A percentile compares a stretch with the other conserved stretches of the same genome.
These are phyloP conservation scores for Skeletonema potamos DNA, from an alignment of 108 stramenopile species.

Conservation along the genomic window DNA sequence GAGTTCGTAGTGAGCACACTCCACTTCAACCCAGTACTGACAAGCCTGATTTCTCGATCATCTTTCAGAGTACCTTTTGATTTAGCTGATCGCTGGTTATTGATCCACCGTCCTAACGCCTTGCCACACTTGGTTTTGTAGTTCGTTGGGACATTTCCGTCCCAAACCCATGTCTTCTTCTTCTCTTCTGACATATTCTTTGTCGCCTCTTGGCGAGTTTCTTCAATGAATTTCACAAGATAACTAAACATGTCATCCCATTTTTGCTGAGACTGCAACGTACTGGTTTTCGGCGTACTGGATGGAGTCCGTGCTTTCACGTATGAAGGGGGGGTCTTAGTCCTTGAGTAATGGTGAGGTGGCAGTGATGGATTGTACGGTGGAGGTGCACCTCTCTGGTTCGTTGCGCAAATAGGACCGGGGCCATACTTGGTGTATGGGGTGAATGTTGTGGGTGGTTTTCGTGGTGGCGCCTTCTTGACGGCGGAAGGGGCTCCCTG, in stretches of 20 bases:
- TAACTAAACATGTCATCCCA: constrained; percentile 89
- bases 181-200: constrained; percentile 59
- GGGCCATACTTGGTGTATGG: background rate
- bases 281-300: constrained; percentile 34
- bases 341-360: constrained; percentile 4
- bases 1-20: constrained; percentile 88
- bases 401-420: constrained; percentile 3
- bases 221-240: constrained; percentile 69
- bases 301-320: constrained; percentile 23
- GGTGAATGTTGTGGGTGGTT: background rate
- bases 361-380: constrained; percentile 19
- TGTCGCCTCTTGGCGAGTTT: constrained; percentile 59
- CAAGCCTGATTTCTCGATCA: constrained; percentile 74
- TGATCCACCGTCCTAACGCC: constrained; percentile 86
- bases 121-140: constrained; percentile 75
- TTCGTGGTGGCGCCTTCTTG: constrained; percentile 44
- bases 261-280: constrained; percentile 67
- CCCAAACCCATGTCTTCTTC: constrained; percentile 75
- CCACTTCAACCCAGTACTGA: constrained; percentile 86
- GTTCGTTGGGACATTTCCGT: constrained; percentile 74
- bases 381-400: constrained; percentile 10
- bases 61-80: constrained; percentile 76
- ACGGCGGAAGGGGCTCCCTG: constrained; percentile 12
- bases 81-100: constrained; percentile 87
- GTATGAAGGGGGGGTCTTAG: constrained; percentile 10